Percentiles rank a stretch among this genome's conserved stretches.
phyloP scores from a whole-genome alignment of 495 filamentous ascomycete species.

The Letharia lupina region DNA sequence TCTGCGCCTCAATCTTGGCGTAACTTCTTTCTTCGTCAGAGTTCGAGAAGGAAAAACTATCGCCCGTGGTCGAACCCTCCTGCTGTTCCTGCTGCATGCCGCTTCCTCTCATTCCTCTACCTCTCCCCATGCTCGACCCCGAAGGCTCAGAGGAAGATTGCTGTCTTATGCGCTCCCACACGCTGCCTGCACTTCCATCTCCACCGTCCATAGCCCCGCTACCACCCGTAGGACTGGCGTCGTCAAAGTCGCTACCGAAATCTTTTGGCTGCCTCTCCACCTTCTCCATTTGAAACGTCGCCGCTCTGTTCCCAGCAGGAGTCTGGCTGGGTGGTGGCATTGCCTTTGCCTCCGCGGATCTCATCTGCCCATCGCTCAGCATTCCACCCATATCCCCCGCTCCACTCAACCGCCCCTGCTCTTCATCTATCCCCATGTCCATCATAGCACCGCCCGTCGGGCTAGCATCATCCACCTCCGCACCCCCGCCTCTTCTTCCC shows the following conservation, averaged over 20 bases:
- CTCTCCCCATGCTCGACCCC: not conserved
- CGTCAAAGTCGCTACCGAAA: conserved; percentile 15
- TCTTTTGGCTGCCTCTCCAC: conserved; percentile 12
- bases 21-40: conserved; percentile 33
- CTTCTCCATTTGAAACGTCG: conserved; percentile 17
- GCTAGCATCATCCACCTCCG: conserved; percentile 20
- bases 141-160: conserved; percentile 8
- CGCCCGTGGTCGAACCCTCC: conserved; percentile 20
- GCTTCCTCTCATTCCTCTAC: not conserved
- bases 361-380: conserved; percentile 19
- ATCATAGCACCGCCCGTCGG: conserved; percentile 24
- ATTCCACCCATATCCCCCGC: conserved; percentile 5
- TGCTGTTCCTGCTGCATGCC: conserved; percentile 13
- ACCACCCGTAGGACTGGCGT: conserved; percentile 10
- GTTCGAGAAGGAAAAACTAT: conserved; percentile 38
- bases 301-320: conserved; percentile 7
- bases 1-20: conserved; percentile 44
- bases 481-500: conserved; percentile 4
- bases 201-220: conserved; percentile 4
- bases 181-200: conserved; percentile 6
- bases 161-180: conserved; percentile 24
- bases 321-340: conserved; percentile 3
- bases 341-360: conserved; percentile 6
- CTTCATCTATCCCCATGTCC: conserved; percentile 11
- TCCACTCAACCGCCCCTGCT: conserved; percentile 3